Base-by-base conservation (phyloP, 139 green algal genomes). In the Chlorella sp. region DNA sequence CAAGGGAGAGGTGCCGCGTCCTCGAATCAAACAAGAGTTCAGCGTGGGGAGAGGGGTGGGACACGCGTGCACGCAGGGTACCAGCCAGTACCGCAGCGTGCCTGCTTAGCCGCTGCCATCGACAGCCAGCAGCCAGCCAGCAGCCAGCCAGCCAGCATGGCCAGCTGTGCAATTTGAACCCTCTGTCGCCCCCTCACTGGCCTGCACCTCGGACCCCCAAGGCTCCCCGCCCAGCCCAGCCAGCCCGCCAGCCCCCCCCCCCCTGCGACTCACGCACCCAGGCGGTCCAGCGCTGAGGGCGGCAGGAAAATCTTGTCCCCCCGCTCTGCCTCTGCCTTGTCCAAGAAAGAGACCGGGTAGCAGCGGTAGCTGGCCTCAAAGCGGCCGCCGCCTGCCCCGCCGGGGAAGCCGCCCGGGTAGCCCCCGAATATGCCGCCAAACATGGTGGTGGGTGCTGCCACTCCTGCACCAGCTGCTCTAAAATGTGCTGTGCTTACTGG, bases 231-330 rank as follows among this genome's bases (percentile, higher is more conserved):
- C 22, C 78, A 83, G 14, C 57, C 21, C 69, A 14, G 48, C 48
- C 48, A 57, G 48, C 48, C 68, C 11, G 22, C 68, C 64, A 73
- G 64, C 7, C 64, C 15, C 21, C 64, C 26, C 32, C 34, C 64
- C 64, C 64, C 22, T 28, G 11, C n/a, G 37, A 32, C 5, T 28
- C 30, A 75, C 94, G 81, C 85, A 98, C 95, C 96, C 26, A 99
- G 95, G 18, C 95, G 89, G 89, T 99, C 96, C 77, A 99, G 94
- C 0, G 98, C 98, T 21, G 97, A 99, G 2, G 98, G 97, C 0
- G 98, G 98, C 85, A 99, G 92, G 86, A 99, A 98, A 21, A 99
- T 96, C 90, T 99, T 99, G 92, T 99, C 97, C 15, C 96, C 97
- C 66, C 96, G 94, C 81, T 99, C 97, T 2, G 96, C 96, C 5